Base-by-base conservation (phyloP, 2,329 filamentous ascomycete species). In the Graphilbum sp. region DNA sequence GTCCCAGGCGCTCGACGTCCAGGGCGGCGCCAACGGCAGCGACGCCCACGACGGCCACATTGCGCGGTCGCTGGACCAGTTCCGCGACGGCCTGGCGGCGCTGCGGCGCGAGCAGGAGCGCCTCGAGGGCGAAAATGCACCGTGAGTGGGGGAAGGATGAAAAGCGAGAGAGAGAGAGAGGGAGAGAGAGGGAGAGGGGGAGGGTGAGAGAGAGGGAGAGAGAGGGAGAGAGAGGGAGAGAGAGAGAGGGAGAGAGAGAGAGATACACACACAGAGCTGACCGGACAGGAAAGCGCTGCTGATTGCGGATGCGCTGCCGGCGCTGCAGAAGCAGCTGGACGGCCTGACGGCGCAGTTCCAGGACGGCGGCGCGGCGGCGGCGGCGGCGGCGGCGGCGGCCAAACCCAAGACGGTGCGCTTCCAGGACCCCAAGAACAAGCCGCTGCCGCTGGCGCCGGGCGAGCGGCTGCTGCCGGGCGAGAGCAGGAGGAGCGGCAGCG, bases 31-130 rank as follows among this genome's bases (percentile, higher is more conserved):
- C 19, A 34, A 17, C 10, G 25, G 23, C 34, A 30, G 37, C 38
- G 80, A 80, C 53, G 75, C 78, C 17, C 84, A 94, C 58, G 86
- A 95, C 61, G 79, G 80, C 31, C 82, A 93, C 56, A 87, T 96
- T 48, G 81, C 82, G 15, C 74, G 84, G 37, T 95, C 87, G 3
- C 66, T 98, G 37, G 84, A 93, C 42, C 85, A 87, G 45, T 72
- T 98, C 46, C 73, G 77, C 40, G 78, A 86, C 47, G 87, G 87
- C 19, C 69, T 98, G 41, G 73, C 78, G 39, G 63, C 68, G 8
- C 64, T 93, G 35, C 70, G 79, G 48, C 60, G 65, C 39, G 75
- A 85, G 52, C 64, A 70, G 53, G 62, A 65, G 45, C 70, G 77
- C 31, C 63, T 85, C 42, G 64, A 75, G 47, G 72, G 77, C 41